Conservation (phyloP, 2,329 filamentous ascomycete species). For the Fusarium duplospermum region DNA sequence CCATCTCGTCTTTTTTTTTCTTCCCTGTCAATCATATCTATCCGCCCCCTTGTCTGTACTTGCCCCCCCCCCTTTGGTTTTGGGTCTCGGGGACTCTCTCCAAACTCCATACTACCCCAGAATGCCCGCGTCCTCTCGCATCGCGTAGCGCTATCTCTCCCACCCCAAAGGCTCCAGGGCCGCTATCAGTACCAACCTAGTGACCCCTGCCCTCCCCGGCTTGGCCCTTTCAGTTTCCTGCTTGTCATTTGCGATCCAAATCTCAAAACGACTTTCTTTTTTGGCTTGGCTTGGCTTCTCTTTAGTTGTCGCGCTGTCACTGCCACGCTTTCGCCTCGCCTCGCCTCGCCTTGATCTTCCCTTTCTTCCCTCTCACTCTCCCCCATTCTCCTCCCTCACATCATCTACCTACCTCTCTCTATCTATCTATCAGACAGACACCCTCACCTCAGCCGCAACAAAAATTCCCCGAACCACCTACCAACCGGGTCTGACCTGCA, state of each 20-base stretch:
- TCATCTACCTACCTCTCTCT: not conserved
- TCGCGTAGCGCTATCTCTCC: conserved; percentile 46
- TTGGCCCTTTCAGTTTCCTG: conserved; percentile 10
- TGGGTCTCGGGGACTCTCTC: conserved; percentile 12
- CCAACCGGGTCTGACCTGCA: conserved; percentile 5
- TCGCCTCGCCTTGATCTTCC: conserved; percentile 4
- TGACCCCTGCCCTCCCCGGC: conserved; percentile 26
- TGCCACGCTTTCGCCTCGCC: not conserved
- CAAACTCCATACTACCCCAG: conserved; percentile 45
- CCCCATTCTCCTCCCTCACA: conserved; percentile 1
- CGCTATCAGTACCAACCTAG: conserved; percentile 41
- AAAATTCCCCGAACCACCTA: not conserved
- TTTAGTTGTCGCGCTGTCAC: conserved; percentile 1
- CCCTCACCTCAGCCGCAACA: conserved; percentile 8
- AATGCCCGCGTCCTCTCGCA: conserved; percentile 36
- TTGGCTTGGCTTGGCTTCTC: conserved; percentile 24
- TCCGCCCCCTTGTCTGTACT: not conserved
- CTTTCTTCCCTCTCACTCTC: conserved; percentile 5
- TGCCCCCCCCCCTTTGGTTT: conserved; percentile 11
- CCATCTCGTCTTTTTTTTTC: not conserved
- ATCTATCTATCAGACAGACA: not conserved
- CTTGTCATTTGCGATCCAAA: conserved; percentile 32
- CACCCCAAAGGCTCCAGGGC: conserved; percentile 6
- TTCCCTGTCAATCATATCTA: not conserved
- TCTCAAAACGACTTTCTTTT: conserved; percentile 33